Evolutionary conservation across 306 rosid genomes (phyloP), one percentile per base, ranked within the genome.

Genomic region (Herpetospermum pedunculosum): DNA sequence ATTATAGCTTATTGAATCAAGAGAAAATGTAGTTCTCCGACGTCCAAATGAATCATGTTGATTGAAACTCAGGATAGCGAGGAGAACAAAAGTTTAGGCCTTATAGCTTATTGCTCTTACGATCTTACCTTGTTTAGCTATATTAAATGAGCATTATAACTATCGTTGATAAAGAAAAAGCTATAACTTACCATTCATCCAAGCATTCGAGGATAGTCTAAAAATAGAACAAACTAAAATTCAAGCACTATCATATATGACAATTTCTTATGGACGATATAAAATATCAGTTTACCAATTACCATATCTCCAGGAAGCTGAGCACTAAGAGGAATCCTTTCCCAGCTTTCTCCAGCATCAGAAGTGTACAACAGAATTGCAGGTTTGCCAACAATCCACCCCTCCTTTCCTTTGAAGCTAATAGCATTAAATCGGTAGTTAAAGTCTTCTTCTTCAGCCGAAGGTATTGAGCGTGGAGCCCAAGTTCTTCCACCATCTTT

Each of bases 241-340:
- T 47, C 11, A 25, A 68, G 54, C 7, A 38, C 15, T 14, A 7
- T 41, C 32, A 12, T 23, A 25, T 14, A 26, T 26, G 26, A 19
- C 68, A 49, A 46, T 69, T 69, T 38, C 55, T 43, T 4, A 30
- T 30, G 8, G 8, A 6, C 7, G 69, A 71, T 32, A 53, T 55
- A 15, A 40, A n/a, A 59, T 69, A 53, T 11, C 72, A 65, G 46
- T 43, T 77, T 81, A 94, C 98, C 88, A 91, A 37, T 77, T 81
- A 94, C 98, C 88, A 91, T 86, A 83, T 94, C 97, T 46, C 98
- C 98, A 3, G 98, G 98, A 80, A 94, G 97, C 73, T 91, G 82
- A 74, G 84, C 63, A 76, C 98, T 94, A 12, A 94, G 92, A 11
- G 98, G 97, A 58, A 94, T 94, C 75, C 97, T 81, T 75, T 86